Base-by-base conservation (phyloP, 768 basidiomycete genomes). In the Royoungia palumana region DNA sequence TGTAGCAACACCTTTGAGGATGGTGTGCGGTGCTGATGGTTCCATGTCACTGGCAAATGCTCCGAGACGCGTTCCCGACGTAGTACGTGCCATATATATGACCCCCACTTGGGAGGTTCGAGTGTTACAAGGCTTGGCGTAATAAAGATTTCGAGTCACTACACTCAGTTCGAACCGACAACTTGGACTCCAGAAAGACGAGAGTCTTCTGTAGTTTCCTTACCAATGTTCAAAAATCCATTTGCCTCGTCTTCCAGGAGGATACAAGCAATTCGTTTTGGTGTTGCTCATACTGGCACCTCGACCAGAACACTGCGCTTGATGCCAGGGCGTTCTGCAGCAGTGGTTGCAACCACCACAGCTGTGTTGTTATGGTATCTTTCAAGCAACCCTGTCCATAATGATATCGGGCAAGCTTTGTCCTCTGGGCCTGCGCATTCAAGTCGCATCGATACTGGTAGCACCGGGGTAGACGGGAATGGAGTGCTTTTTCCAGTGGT, bases 1-100 rank as follows among this genome's bases (percentile, higher is more conserved):
- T 69, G 77, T 66, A 53, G 78, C 60, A 22, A 84, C 80, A 48
- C 85, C 83, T 48, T 77, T 70, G 24, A 75, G 72, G 38, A 89
- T 72, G 22, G 75, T 80, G 49, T 63, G 56, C 30, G 68, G 58
- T 50, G 66, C 68, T 45, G 61, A 62, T 4, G 63, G 58, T 39
- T 68, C 66, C 66, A 68, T 68, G 37, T 45, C 16, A 4, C 9
- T 12, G 28, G 11, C 28, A 8, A 19, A 19, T 28, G 37, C 28
- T 27, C 6, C 8, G 25, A 28, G 21, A 28, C 35, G 32, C n/a
- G 19, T 21, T 13, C 4, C 13, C 11, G n/a, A n/a, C n/a, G n/a
- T n/a, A n/a, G n/a, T n/a, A n/a, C n/a, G n/a, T n/a, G n/a, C n/a
- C n/a, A n/a, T n/a, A n/a, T n/a, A n/a, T n/a, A n/a, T 12, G 28